Evolutionary conservation across 306 rosid species (phyloP), one percentile per base, ranked within the genome.

Genomic region (Alnus rubra): DNA sequence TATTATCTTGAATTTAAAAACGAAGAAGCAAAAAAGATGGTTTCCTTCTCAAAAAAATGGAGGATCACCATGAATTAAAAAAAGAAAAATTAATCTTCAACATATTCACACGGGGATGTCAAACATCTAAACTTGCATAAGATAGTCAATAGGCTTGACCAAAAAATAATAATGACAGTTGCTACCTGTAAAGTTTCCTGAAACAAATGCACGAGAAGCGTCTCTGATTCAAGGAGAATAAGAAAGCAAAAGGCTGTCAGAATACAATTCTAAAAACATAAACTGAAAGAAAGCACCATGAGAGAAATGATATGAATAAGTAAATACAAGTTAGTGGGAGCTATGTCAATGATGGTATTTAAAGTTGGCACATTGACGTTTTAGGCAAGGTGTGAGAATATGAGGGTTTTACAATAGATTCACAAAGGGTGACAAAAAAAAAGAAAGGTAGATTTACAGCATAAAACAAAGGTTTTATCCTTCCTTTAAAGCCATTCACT

Each of bases 131-230:
- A 53, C 44, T 67, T 2, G 39, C 39, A 3, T 5, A 49, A 58
- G 35, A 31, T 50, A 45, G n/a, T 60, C 33, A 67, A 71, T 19
- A 19, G 47, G 60, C 39, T 12, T 51, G n/a, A 70, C 49, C 19
- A 68, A 50, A 28, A 30, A 52, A 18, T n/a, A n/a, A 23, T 50
- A 45, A 30, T 15, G 55, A 67, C 31, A 67, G 65, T 67, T 28
- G 14, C 75, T 89, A 94, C 98, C 98, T 83, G 98, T 88, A 88
- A 94, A 94, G 86, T 94, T 94, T 82, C 98, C 98, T 4, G 97
- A 94, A 82, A 94, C 97, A 86, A 92, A 94, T n/a, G 98, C 97
- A 12, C 97, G 92, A 39, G 98, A 94, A 82, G 97, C 98, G 75
- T 94, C 98, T 88, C 98, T 94, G 84, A 72, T 79, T 44, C 18